Conservation (phyloP, 2,329 filamentous ascomycete species). For the Neurospora sp. region DNA sequence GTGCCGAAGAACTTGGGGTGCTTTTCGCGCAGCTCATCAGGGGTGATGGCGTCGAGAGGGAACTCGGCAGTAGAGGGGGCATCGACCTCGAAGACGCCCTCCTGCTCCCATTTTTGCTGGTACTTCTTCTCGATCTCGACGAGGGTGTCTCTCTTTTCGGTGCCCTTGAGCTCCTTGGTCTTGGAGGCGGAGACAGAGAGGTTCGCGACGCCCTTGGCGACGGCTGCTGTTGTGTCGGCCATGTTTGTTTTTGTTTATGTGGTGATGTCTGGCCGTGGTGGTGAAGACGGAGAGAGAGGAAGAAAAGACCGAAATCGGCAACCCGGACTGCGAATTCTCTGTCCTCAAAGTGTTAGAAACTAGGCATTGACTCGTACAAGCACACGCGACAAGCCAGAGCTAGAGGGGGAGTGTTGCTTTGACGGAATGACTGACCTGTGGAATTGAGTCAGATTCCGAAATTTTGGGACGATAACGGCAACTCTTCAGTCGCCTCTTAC, state of each 20-base stretch:
- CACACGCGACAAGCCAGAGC: not conserved
- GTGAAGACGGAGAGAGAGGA: not conserved
- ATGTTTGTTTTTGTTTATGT: slow-evolving; percentile 22
- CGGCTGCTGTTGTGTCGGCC: slow-evolving; percentile 30
- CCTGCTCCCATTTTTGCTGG: slow-evolving; percentile 72
- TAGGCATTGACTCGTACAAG: not conserved
- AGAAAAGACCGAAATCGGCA: not conserved
- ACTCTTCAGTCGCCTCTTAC: not conserved
- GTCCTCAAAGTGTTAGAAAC: not conserved
- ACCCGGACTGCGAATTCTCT: not conserved
- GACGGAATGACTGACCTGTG: not conserved
- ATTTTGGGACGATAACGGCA: not conserved
- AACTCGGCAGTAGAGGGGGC: slow-evolving; percentile 73
- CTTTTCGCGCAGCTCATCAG: slow-evolving; percentile 66
- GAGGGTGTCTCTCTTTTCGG: slow-evolving; percentile 77
- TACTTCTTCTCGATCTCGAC: slow-evolving; percentile 81
- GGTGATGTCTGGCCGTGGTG: slow-evolving; percentile 1
- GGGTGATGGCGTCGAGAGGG: slow-evolving; percentile 62
- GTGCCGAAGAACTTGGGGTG: slow-evolving; percentile 79
- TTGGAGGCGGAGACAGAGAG: slow-evolving; percentile 47
- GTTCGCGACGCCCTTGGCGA: slow-evolving; percentile 40
- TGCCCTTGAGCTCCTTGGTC: slow-evolving; percentile 55
- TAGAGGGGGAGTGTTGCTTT: not conserved
- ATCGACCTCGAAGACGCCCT: slow-evolving; percentile 73
- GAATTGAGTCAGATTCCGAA: slow-evolving; percentile 1